Conservation (phyloP, 306 rosid species). For the Dryas drummondii region DNA sequence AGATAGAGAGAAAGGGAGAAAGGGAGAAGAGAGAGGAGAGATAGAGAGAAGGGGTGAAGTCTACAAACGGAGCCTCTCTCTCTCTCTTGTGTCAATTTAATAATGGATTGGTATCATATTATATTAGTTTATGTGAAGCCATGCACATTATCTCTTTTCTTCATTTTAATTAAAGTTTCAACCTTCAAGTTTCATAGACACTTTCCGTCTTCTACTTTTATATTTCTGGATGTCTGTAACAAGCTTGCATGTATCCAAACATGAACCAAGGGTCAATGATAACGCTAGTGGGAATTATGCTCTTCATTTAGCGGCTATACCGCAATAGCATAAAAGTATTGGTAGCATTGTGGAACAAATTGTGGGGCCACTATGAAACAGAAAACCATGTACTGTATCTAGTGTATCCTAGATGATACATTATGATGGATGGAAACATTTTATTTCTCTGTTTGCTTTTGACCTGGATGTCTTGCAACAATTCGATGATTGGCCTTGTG, state of each 20-base stretch:
- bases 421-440: neutral
- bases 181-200: neutral
- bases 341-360: neutral
- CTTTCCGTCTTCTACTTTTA: neutral
- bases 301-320: neutral
- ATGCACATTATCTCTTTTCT: neutral
- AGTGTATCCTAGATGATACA: neutral
- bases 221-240: neutral
- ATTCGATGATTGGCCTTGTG: conserved; percentile 4
- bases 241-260: neutral
- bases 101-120: neutral
- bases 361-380: neutral
- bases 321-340: neutral
- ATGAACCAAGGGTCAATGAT: neutral
- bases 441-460: conserved; percentile 15
- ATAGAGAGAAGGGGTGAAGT: no score
- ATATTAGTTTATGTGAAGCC: neutral
- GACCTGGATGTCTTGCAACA: conserved; percentile 17
- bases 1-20: no score
- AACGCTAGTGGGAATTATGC: neutral
- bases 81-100: neutral
- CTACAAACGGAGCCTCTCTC: no score
- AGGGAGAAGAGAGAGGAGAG: no score
- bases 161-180: neutral
- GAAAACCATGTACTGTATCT: neutral